Evolutionary conservation across 2,329 filamentous ascomycete species (phyloP), one percentile per base, ranked within the genome.

Genomic region (Sclerotinia subarctica): DNA sequence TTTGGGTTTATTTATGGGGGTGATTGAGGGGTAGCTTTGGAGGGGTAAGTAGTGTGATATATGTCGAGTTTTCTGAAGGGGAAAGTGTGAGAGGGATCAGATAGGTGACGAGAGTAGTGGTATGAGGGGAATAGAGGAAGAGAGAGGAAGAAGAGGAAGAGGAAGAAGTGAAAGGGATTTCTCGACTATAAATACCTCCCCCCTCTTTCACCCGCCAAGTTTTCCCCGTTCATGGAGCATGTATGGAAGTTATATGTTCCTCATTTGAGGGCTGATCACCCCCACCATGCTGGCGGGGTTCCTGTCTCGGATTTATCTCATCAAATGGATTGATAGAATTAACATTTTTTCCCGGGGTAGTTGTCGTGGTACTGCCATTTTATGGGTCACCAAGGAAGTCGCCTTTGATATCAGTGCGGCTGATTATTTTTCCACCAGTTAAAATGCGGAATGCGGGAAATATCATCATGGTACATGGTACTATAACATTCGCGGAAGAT

Each of bases 351-450:
- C 21, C 46, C 46, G 29, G 32, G 59, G 59, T 24, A n/a, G 32
- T 38, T 51, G 46, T 51, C n/a, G 46, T 29, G 29, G 46, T n/a
- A 62, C n/a, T 29, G 26, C 13, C 32, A 52, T 53, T 59, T 59
- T 62, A 52, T 66, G 46, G 54, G 46, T 60, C 26, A 7, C 21
- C 11, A n/a, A 24, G n/a, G 15, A 35, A 35, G 21, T 46, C 38
- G 26, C 21, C 13, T 67, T 46, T 63, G 49, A 44, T 53, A n/a
- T 52, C 38, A 5, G 38, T 35, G 49, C 57, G 65, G 65, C 26
- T 24, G 26, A 26, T 42, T 54, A 54, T 54, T 67, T 67, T 67
- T 63, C 65, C 65, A 67, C 65, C 65, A 67, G 32, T 67, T 32
- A 67, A 6, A 52, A 26, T 10, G 44, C 26, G 15, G 17, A 0